Base-by-base conservation (phyloP, 75 land plant genomes). In the Isoetes taiwanensis region DNA sequence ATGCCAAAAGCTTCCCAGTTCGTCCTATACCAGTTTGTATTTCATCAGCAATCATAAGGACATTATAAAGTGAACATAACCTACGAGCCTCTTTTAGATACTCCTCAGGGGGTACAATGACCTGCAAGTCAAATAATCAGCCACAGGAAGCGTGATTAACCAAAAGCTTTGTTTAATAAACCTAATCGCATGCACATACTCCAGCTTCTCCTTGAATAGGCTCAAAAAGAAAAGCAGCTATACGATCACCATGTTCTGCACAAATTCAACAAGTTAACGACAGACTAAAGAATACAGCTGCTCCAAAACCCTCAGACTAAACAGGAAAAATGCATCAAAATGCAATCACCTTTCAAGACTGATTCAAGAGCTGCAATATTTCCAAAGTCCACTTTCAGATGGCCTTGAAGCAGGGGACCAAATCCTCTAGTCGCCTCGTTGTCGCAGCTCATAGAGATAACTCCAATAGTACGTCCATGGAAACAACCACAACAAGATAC, bases 171-270 rank as follows among this genome's bases (percentile, higher is more conserved):
- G 24, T 14, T 14, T 39, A 5, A 39, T 20, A 5, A 1, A 42
- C 11, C 24, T 16, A 41, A 28, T 2, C 56, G 11, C 5, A 16
- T 1, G 26, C 6, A 56, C 87, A 30, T 89, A 94, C 99, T 69
- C 99, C 99, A 52, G 99, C 99, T 71, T 94, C 99, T 54, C 99
- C 99, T 73, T 94, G 99, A 64, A 94, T 94, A n/a, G 99, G 99
- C 70, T 94, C 99, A 59, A 94, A 94, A 19, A 94, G 64, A 72
- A 94, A 94, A 30, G 73, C 99, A 59, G 97, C 97, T 25, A 89
- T 70, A 24, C 56, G 62, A 21, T 89, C 78, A 43, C 91, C 99
- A 42, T 70, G 66, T 33, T 72, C 99, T 94, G 86, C 60, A 66
- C n/a, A n/a, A n/a, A n/a, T n/a, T n/a, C n/a, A n/a, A n/a, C n/a